Conservation (phyloP, 805 yeast genomes). For the Spathaspora girioi region DNA sequence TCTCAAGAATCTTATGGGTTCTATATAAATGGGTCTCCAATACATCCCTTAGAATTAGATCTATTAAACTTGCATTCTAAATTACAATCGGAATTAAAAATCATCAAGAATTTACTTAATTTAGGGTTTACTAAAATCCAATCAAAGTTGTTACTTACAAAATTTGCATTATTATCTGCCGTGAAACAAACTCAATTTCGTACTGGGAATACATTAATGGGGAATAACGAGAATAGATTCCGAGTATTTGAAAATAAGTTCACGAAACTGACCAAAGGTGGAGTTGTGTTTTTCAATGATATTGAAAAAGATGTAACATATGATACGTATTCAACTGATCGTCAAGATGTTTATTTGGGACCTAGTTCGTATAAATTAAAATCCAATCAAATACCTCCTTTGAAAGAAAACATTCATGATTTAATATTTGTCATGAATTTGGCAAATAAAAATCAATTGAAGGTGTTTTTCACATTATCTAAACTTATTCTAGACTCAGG, state of each 20-base stretch:
- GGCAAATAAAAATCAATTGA: conserved; percentile 47
- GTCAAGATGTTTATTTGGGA: conserved; percentile 44
- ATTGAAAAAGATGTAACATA: conserved; percentile 62
- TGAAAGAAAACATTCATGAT: conserved; percentile 73
- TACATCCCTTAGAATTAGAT: conserved; percentile 44
- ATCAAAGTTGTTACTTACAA: conserved; percentile 28
- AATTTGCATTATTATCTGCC: conserved; percentile 39
- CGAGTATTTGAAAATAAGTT: conserved; percentile 24
- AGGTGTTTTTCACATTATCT: conserved; percentile 47
- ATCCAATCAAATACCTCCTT: conserved; percentile 64
- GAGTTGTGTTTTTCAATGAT: conserved; percentile 73
- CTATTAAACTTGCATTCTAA: conserved; percentile 41
- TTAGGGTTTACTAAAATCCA: conserved; percentile 30
- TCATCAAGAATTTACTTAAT: conserved; percentile 19
- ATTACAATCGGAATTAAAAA: conserved; percentile 20
- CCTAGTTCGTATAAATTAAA: conserved; percentile 14
- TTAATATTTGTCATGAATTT: conserved; percentile 66
- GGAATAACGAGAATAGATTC: conserved; percentile 32
- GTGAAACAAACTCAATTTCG: conserved; percentile 34
- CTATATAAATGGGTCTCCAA: conserved; percentile 66
- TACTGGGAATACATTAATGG: conserved; percentile 28
- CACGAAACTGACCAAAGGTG: conserved; percentile 19
- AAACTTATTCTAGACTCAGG: conserved; percentile 50
- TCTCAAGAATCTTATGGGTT: conserved; percentile 45
- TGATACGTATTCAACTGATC: conserved; percentile 33